Evolutionary conservation across 1,139 yeast genomes (phyloP).

Genomic region (Eremothecium cymbalariae): DNA sequence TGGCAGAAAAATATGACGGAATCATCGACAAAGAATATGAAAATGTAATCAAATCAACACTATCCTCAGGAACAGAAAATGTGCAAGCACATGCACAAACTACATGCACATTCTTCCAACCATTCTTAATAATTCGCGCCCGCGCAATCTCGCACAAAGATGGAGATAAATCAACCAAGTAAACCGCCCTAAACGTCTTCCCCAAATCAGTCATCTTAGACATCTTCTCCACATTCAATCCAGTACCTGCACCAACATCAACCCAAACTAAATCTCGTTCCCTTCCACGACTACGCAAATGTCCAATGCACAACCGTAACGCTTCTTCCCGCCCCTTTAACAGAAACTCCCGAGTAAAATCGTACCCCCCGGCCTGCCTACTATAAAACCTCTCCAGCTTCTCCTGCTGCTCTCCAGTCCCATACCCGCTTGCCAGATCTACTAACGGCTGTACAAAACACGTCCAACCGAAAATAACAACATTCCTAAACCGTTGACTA

Average conservation of each 20-base stretch:
- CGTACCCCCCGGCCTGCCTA: constrained; percentile 70
- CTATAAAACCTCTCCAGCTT: constrained; percentile 65
- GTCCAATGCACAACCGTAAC: constrained; percentile 50
- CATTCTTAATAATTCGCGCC: constrained; percentile 44
- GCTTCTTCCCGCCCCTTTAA: constrained; percentile 67
- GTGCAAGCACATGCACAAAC: constrained; percentile 70
- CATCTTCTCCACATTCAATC: constrained; percentile 74
- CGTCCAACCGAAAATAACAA: constrained; percentile 32
- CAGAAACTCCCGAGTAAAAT: constrained; percentile 54
- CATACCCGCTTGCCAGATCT: constrained; percentile 35
- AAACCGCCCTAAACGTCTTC: constrained; percentile 52
- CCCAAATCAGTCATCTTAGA: constrained; percentile 41
- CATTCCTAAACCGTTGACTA: no score
- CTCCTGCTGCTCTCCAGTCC: constrained; percentile 60
- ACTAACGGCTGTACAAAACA: constrained; percentile 68
- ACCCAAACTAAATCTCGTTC: constrained; percentile 58
- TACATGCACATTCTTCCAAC: constrained; percentile 61
- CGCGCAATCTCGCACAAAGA: constrained; percentile 67
- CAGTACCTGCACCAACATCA: constrained; percentile 84
- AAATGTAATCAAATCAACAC: constrained; percentile 63
- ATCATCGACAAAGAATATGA: constrained; percentile 80
- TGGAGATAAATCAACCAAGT: constrained; percentile 68
- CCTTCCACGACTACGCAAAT: constrained; percentile 40
- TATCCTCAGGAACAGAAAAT: constrained; percentile 40
- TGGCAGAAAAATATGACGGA: constrained; percentile 72